These are phyloP conservation scores for Stephanodiscus triporus DNA, from an alignment of 108 stramenopile species.

Conservation along the genomic window DNA sequence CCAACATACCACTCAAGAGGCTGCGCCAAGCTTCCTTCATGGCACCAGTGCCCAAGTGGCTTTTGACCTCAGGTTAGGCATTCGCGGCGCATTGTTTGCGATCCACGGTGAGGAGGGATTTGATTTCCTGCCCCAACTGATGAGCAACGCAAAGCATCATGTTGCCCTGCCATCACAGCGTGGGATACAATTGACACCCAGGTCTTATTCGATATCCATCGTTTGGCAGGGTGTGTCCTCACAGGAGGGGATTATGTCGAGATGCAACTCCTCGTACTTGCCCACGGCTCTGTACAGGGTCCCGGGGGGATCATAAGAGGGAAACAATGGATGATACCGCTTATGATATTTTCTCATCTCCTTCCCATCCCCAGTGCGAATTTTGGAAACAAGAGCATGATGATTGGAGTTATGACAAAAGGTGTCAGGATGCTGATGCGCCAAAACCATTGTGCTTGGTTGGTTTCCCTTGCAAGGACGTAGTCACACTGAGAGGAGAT, in stretches of 20 bases:
- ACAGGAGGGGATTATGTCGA: background rate
- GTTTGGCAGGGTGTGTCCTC: too few relatives aligned
- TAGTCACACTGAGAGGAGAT: too few relatives aligned
- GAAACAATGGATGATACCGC: background rate
- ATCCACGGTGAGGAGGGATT: background rate
- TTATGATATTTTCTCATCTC: background rate
- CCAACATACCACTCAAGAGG: background rate
- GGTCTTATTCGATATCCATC: too few relatives aligned
- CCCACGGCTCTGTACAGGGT: background rate
- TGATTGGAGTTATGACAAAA: too few relatives aligned
- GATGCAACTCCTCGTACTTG: background rate
- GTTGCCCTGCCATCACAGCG: too few relatives aligned
- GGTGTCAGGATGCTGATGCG: background rate
- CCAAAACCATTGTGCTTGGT: background rate
- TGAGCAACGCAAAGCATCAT: too few relatives aligned
- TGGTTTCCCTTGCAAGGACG: background rate
- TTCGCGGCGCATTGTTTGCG: background rate
- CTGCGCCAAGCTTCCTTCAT: constrained; percentile 2
- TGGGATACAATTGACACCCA: too few relatives aligned
- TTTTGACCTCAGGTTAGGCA: background rate
- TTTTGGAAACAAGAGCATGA: too few relatives aligned
- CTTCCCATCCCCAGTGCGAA: too few relatives aligned
- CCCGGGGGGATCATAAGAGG: background rate
- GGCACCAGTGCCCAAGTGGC: constrained; percentile 5
- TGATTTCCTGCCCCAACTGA: constrained; percentile 4